A percentile compares a stretch with the other conserved stretches of the same genome.
phyloP scores from a whole-genome alignment of 345 rosid genomes.

The Sisymbrium altissimum region DNA sequence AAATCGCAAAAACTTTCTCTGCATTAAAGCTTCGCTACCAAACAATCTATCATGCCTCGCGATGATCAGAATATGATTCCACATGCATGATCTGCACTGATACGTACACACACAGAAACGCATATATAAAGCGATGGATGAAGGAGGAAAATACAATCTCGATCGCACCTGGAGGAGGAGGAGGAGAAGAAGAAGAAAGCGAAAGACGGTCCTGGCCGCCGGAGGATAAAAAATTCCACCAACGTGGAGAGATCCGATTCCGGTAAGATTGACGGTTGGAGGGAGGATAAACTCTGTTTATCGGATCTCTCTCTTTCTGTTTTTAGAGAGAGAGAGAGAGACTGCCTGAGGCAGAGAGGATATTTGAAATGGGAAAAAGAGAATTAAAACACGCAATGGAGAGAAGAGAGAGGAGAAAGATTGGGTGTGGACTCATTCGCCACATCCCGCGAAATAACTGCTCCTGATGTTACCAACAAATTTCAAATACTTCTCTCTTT shows the following conservation, averaged over 20 bases:
- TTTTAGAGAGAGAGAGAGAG: background rate
- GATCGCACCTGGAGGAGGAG: constrained; percentile 18
- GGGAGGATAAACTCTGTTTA: background rate
- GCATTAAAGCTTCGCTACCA: background rate
- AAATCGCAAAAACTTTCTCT: too few relatives aligned
- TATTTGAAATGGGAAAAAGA: background rate
- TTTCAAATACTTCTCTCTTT: background rate
- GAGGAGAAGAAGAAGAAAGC: constrained; percentile 23
- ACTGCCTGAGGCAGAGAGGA: background rate
- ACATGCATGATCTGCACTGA: background rate
- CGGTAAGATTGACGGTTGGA: constrained; percentile 5
- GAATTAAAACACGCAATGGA: background rate
- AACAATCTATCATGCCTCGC: background rate
- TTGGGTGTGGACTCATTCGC: background rate
- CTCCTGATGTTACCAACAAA: background rate
- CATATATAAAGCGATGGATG: background rate
- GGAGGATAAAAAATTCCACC: background rate
- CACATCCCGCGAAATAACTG: constrained; percentile 25
- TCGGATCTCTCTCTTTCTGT: constrained; percentile 21
- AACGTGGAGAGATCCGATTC: constrained; percentile 18
- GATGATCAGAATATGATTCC: too few relatives aligned
- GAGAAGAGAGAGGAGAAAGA: background rate
- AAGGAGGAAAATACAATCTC: background rate
- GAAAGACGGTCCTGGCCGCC: constrained; percentile 19
- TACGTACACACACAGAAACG: background rate